Conservation (phyloP, 805 yeast genomes). For the Zygotorulaspora chibaensis region DNA sequence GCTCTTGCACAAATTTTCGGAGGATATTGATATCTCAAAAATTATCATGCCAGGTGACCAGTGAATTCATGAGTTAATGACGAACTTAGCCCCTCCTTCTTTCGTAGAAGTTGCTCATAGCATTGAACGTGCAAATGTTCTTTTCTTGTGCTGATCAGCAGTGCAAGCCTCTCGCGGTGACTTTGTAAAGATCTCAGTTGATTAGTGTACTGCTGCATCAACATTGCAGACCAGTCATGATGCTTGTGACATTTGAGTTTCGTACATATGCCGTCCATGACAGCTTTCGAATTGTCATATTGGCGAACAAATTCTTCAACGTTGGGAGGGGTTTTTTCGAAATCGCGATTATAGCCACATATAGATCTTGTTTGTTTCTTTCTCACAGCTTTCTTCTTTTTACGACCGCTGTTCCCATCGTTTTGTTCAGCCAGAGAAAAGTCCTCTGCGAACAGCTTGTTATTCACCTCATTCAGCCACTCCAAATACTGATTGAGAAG, state of each 20-base stretch:
- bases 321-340: constrained; percentile 13
- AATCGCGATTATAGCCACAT: constrained; percentile 28
- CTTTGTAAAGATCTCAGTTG: constrained; percentile 25
- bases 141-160: constrained; percentile 25
- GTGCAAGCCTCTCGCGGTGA: constrained; percentile 21
- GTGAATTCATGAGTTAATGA: background rate
- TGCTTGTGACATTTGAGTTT: constrained; percentile 29
- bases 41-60: background rate
- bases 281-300: constrained; percentile 8
- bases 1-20: too few relatives aligned
- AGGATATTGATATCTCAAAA: too few relatives aligned
- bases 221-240: constrained; percentile 30
- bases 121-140: constrained; percentile 28
- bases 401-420: constrained; percentile 6
- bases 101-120: constrained; percentile 20
- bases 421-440: background rate
- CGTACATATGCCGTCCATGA: constrained; percentile 24
- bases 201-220: constrained; percentile 19
- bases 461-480: constrained; percentile 27
- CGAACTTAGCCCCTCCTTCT: constrained; percentile 2
- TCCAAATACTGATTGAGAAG: constrained; percentile 30
- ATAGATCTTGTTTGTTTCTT: constrained; percentile 19
- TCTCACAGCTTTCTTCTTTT: constrained; percentile 15
- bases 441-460: constrained; percentile 11
- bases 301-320: constrained; percentile 18